Percentiles rank a stretch among this genome's conserved stretches.
Evolutionary conservation across 768 basidiomycete species (phyloP).

Genomic region (Strobilomyces confusus): DNA sequence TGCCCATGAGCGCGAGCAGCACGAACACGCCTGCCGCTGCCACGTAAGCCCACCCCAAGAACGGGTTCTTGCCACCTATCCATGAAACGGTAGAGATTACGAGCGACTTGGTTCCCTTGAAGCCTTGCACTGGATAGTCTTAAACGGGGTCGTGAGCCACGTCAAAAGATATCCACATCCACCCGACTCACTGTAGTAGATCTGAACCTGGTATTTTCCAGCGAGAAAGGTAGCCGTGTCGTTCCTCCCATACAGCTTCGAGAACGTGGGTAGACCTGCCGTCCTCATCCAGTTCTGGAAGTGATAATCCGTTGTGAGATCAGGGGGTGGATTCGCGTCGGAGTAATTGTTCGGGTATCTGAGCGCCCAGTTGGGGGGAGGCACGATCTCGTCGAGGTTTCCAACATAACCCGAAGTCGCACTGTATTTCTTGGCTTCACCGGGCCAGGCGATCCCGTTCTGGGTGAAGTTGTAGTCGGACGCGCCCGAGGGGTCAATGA

Average conservation of each 20-base stretch:
- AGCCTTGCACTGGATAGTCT: constrained; percentile 93
- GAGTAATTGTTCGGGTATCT: constrained; percentile 77
- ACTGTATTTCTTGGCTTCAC: constrained; percentile 88
- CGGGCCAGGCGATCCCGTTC: constrained; percentile 91
- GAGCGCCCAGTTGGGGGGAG: constrained; percentile 88
- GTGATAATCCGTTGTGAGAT: constrained; percentile 76
- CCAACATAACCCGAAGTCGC: constrained; percentile 48
- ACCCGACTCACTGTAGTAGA: constrained; percentile 65
- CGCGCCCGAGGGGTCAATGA: constrained; percentile 36
- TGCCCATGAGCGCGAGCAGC: constrained; percentile 80
- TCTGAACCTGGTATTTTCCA: constrained; percentile 71
- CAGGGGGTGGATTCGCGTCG: constrained; percentile 56
- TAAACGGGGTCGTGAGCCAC: constrained; percentile 7
- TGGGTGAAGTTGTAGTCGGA: constrained; percentile 69
- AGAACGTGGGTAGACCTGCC: constrained; percentile 93
- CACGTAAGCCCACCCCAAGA: constrained; percentile 98
- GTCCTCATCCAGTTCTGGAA: constrained; percentile 99
- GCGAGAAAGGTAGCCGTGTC: constrained; percentile 66
- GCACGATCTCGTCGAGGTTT: constrained; percentile 63
- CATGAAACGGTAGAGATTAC: constrained; percentile 97
- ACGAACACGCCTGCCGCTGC: constrained; percentile 86
- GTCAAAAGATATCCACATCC: neutral
- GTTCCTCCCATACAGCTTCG: constrained; percentile 92
- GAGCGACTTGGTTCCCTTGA: constrained; percentile 93
- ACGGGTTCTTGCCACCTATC: constrained; percentile 98